Evolutionary conservation across 805 yeast species (phyloP).

Genomic region (Ogataea methanolica): DNA sequence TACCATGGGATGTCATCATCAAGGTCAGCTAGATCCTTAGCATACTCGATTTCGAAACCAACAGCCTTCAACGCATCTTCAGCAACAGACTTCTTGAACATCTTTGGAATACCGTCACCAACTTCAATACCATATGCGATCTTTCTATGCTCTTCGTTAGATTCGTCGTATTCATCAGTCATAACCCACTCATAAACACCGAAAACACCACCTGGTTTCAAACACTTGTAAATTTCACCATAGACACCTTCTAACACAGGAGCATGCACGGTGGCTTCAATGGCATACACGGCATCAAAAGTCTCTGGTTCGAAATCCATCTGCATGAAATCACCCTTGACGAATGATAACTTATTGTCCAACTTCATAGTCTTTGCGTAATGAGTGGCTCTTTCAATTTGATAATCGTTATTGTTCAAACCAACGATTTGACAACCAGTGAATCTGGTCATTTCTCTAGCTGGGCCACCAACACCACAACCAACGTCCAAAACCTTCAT

Average conservation of each 20-base stretch:
- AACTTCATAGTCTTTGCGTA: slow-evolving; percentile 66
- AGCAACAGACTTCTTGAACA: slow-evolving; percentile 84
- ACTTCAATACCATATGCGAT: slow-evolving; percentile 96
- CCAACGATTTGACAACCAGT: slow-evolving; percentile 86
- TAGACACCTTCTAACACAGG: slow-evolving; percentile 95
- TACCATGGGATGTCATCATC: slow-evolving; percentile 94
- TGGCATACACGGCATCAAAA: slow-evolving; percentile 96
- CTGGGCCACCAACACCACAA: slow-evolving; percentile 99
- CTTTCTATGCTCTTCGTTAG: slow-evolving; percentile 82
- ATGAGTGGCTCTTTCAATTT: slow-evolving; percentile 83
- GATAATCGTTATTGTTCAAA: slow-evolving; percentile 94
- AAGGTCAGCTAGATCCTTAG: slow-evolving; percentile 76
- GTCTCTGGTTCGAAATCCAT: slow-evolving; percentile 90
- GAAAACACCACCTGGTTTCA: slow-evolving; percentile 96
- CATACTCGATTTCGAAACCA: slow-evolving; percentile 78
- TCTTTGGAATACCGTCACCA: slow-evolving; percentile 98
- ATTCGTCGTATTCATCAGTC: slow-evolving; percentile 90
- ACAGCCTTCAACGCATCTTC: slow-evolving; percentile 77
- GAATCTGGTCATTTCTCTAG: slow-evolving; percentile 90
- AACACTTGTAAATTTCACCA: slow-evolving; percentile 86
- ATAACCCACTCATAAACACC: slow-evolving; percentile 99
- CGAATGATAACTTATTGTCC: slow-evolving; percentile 72
- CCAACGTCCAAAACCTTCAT: slow-evolving; percentile 96
- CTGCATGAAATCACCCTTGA: slow-evolving; percentile 98
- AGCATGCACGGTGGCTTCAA: slow-evolving; percentile 98